These are phyloP conservation scores for Yamadazyma taylorii DNA, from an alignment of 1,139 yeast genomes.

Conservation along the genomic window DNA sequence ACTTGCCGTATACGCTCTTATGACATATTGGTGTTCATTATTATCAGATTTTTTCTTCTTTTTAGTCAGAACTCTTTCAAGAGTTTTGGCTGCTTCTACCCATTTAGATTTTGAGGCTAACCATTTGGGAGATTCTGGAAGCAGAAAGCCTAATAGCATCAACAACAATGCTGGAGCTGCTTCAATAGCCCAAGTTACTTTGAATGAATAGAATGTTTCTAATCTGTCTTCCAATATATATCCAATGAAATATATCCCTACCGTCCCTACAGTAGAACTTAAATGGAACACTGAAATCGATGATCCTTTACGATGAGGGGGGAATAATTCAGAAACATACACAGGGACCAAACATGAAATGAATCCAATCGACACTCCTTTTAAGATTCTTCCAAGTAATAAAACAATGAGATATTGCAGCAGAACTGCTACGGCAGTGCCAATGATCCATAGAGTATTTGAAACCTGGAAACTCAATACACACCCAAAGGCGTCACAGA, in stretches of 20 bases:
- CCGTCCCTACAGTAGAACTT: conserved; percentile 22
- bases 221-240: conserved; percentile 18
- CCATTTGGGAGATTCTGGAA: conserved; percentile 41
- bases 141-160: conserved; percentile 16
- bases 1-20: conserved; percentile 26
- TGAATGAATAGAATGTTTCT: conserved; percentile 19
- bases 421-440: conserved; percentile 24
- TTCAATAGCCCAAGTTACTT: conserved; percentile 27
- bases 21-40: conserved; percentile 26
- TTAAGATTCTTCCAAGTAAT: conserved; percentile 28
- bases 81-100: conserved; percentile 30
- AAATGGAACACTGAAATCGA: conserved; percentile 25
- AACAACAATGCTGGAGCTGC: conserved; percentile 24
- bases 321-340: conserved; percentile 32
- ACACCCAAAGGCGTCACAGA: conserved; percentile 31
- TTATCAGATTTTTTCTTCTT: conserved; percentile 11
- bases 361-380: conserved; percentile 35
- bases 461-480: conserved; percentile 26
- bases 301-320: conserved; percentile 22
- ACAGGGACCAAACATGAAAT: conserved; percentile 32
- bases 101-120: conserved; percentile 32
- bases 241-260: conserved; percentile 22
- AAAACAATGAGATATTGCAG: conserved; percentile 28
- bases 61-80: conserved; percentile 13
- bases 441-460: conserved; percentile 29